Base-by-base conservation (phyloP, 163 green algal species). In the Coccomyxa subellipsoidea region DNA sequence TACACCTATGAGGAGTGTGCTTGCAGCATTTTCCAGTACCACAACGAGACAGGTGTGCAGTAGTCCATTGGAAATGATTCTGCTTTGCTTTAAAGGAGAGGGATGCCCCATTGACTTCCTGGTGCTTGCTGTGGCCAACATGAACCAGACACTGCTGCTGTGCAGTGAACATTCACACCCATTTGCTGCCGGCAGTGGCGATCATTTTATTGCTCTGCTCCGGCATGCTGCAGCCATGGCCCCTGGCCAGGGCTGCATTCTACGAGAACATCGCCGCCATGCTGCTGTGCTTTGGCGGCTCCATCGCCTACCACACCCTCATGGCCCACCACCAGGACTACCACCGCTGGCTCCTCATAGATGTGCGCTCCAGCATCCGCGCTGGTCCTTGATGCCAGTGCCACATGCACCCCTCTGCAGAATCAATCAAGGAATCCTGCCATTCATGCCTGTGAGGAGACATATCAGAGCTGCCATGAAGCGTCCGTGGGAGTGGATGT, bases 21-120 rank as follows among this genome's bases (percentile, higher is more conserved):
- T 8, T 76, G 81, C 37, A 86, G 73, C 76, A 37, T 91, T 29
- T 71, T 89, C 36, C 47, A 80, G 12, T 84, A 78, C 53, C 87
- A 91, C 77, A 91, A 91, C 34, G 87, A 91, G 80, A 91, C 83
- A 75, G 87, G 86, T 85, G 35, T 6, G 39, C 18, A 31, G 66
- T 23, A 73, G 66, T 23, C n/a, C 18, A 37, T 73, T 34, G 66
- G 29, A n/a, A n/a, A n/a, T n/a, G n/a, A n/a, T n/a, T n/a, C n/a
- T n/a, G n/a, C n/a, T n/a, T n/a, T n/a, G n/a, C n/a, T n/a, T n/a
- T n/a, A n/a, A n/a, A n/a, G n/a, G n/a, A n/a, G n/a, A n/a, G n/a
- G n/a, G n/a, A n/a, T n/a, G n/a, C n/a, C n/a, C n/a, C n/a, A n/a
- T n/a, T n/a, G n/a, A n/a, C n/a, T n/a, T 12, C 66, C 32, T 34